phyloP scores from a whole-genome alignment of 352 stramenopile genomes.

The Phytopythium boreale region DNA sequence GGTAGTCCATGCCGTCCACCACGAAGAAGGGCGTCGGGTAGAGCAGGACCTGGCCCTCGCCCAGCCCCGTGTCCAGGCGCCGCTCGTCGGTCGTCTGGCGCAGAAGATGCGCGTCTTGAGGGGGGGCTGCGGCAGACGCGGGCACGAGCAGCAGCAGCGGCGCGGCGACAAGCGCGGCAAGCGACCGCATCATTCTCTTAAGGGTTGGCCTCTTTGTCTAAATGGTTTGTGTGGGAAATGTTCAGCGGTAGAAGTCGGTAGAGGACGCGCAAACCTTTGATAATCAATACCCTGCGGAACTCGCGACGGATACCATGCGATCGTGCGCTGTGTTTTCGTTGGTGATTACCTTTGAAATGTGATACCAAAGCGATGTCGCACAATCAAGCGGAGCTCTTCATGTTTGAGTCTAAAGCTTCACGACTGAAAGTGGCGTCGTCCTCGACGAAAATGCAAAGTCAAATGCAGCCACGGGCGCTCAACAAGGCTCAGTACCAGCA shows the following conservation, averaged over 20 bases:
- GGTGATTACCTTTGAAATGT: neutral
- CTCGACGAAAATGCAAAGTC: neutral
- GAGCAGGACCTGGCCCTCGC: conserved; percentile 43
- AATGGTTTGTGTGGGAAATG: neutral
- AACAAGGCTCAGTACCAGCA: neutral
- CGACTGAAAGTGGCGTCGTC: no score
- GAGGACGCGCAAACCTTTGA: neutral
- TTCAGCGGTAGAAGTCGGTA: neutral
- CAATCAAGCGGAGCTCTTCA: neutral
- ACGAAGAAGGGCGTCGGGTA: conserved; percentile 51
- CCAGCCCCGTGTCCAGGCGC: conserved; percentile 19
- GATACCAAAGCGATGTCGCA: neutral
- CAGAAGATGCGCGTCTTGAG: neutral
- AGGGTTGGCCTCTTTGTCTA: neutral
- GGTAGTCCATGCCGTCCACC: conserved; percentile 43
- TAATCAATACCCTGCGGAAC: neutral
- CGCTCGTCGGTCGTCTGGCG: neutral
- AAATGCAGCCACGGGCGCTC: neutral
- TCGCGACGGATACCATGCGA: neutral
- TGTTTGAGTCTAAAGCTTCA: neutral
- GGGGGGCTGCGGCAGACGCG: conserved; percentile 10
- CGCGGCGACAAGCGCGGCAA: neutral
- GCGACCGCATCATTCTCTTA: neutral
- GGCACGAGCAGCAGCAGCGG: conserved; percentile 2
- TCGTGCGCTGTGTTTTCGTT: neutral